Base-by-base conservation (phyloP, 2,329 filamentous ascomycete genomes). In the Byssoonygena ceratinophila region DNA sequence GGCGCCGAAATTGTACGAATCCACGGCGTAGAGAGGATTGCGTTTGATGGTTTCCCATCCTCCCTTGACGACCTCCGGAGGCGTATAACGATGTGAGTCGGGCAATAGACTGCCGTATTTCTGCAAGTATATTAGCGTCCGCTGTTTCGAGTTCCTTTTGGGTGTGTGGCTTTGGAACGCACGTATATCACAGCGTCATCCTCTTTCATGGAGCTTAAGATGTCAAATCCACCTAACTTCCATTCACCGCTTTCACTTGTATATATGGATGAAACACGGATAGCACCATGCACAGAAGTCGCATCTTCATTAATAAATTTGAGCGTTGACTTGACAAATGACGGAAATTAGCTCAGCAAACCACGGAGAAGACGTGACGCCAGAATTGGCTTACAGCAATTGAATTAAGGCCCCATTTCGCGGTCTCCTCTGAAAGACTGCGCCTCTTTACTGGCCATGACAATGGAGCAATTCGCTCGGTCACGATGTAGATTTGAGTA, bases 231-330 rank as follows among this genome's bases (percentile, higher is more conserved):
- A 18, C 85, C 90, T 1, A 98, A 74, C 64, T 94, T 97, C 92
- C 92, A 98, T 71, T 98, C 92, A 54, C 92, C 92, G 64, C 92
- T 96, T 65, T 97, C 91, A 55, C 88, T 89, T 3, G 87, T 92
- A 68, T 90, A 98, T 58, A 98, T 77, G 0, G 91, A 95, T 0
- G 86, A 85, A 18, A 87, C 85, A 57, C 87, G 83, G 49, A 98
- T 74, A 61, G 81, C 87, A 46, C 90, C 92, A 63, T 98, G 92
- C 48, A 98, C 85, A 0, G 90, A 96, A 1, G 84, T 78, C 2
- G 90, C 92, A 59, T 98, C 92, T 45, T 86, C 83, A 63, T 98
- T 98, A 67, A 98, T 87, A 64, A 98, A 98, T 63, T 92, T 95
- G 59, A 97, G 71, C 0, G 92, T 97, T 65, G 88, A 86, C 82